Evolutionary conservation across 2,329 filamentous ascomycete species (phyloP).

Genomic region (Cadophora luteo-olivacea): DNA sequence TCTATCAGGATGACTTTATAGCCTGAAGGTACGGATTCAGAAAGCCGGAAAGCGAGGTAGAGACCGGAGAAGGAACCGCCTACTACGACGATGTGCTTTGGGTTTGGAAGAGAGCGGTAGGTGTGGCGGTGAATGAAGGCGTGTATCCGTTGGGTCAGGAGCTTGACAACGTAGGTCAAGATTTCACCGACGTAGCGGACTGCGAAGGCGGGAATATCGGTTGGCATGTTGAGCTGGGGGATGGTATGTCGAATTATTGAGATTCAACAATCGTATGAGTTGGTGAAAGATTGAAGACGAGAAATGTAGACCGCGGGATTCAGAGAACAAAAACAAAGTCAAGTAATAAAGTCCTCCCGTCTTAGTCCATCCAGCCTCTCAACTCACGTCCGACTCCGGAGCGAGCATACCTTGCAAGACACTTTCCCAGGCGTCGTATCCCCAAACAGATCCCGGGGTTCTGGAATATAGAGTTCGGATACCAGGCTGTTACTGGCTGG

Average conservation of each 20-base stretch:
- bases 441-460: neutral
- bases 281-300: neutral
- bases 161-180: constrained; percentile 8
- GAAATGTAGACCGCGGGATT: neutral
- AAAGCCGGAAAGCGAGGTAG: constrained; percentile 45
- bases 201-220: neutral
- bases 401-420: neutral
- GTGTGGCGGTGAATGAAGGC: constrained; percentile 29
- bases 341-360: neutral
- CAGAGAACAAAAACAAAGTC: neutral
- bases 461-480: neutral
- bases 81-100: constrained; percentile 49
- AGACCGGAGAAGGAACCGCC: constrained; percentile 54
- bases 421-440: neutral
- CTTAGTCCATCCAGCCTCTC: neutral
- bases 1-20: constrained; percentile 56
- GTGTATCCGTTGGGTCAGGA: constrained; percentile 23
- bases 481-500: neutral
- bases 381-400: neutral
- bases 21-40: constrained; percentile 50
- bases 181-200: constrained; percentile 20
- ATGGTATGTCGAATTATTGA: neutral
- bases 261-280: too few species aligned
- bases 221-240: neutral
- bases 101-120: constrained; percentile 23